Base-by-base conservation (phyloP, 2,329 filamentous ascomycete genomes). In the Leptographium flavum region DNA sequence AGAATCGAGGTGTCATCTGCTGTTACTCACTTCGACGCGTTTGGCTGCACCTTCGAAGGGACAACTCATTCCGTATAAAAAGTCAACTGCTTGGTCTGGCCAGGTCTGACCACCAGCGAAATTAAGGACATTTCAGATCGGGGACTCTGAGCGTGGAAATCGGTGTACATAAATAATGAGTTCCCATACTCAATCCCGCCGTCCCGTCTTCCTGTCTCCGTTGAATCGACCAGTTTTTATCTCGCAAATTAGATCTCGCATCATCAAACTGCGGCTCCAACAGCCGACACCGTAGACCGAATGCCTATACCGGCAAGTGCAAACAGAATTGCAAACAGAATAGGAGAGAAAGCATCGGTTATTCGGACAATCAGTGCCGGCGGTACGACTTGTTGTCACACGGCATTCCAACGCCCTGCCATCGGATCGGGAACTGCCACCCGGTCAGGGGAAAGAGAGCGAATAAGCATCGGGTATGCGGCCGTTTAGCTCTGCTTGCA, bases 401-500 rank as follows among this genome's bases (percentile, higher is more conserved):
- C 35, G 15, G 35, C 19, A 25, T 37, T 23, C 21, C 21, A n/a
- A 23, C 35, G 11, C 35, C 23, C 35, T 23, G 11, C 21, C 21
- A 23, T 21, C 35, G 37, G 14, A 39, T 17, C 22, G 14, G 37
- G 21, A n/a, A 37, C 5, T 28, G 25, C n/a, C 23, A 37, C 3
- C 21, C 19, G 27, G 21, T 23, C 6, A 43, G 27, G 32, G n/a
- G 32, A 15, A 19, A 27, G 19, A 17, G 28, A 8, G 17, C 19
- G 25, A 38, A 31, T 9, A 22, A 8, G 5, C 23, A 39, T 17
- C 23, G 33, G 23, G 31, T 21, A 17, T 22, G 6, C 17, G n/a
- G 8, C 19, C 42, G 17, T 31, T 21, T 77, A 94, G 70, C 85
- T 93, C 70, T 93, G 87, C 75, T 94, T 94, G 79, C 87, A 94